Evolutionary conservation across 2,329 filamentous ascomycete genomes (phyloP), one percentile per base, ranked within the genome.

Genomic region (Sphaceloma murrayae): DNA sequence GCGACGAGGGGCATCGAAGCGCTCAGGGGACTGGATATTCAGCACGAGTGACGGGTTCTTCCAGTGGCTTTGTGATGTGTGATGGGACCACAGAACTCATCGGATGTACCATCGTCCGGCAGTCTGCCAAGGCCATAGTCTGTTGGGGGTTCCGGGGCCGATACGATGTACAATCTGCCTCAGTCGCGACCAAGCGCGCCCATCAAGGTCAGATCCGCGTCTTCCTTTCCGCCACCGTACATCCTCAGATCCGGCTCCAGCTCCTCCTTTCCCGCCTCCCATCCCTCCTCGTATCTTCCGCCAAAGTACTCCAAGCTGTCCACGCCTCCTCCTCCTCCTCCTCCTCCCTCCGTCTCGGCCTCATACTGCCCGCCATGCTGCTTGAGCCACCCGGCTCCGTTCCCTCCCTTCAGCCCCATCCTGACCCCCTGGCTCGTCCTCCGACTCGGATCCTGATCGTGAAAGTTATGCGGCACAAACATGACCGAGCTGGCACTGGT

Each of bases 121-220:
- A n/a, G n/a, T n/a, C n/a, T n/a, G n/a, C n/a, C n/a, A n/a, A n/a
- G n/a, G n/a, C n/a, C n/a, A n/a, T n/a, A n/a, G n/a, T n/a, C n/a
- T n/a, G n/a, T n/a, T n/a, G n/a, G n/a, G n/a, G n/a, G n/a, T n/a
- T n/a, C n/a, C n/a, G n/a, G n/a, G n/a, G n/a, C n/a, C 5, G 10
- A 32, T 14, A 32, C 16, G 30, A 32, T 7, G 13, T 8, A 14
- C n/a, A 5, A 19, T 11, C 18, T 7, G 2, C 14, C 10, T 38
- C 21, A 38, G 11, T 24, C 14, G 2, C 19, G 19, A 10, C 34
- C 34, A 19, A 43, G 19, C 2, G 40, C 33, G 16, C 40, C 40
- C 17, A 24, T 34, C n/a, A 43, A 2, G n/a, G 27, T 21, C 13
- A 72, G 48, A 65, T 69, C 53, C 66, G 67, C 32, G 19, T 45